phyloP scores from a whole-genome alignment of 2,329 filamentous ascomycete species.

The Aspergillus udagawae region DNA sequence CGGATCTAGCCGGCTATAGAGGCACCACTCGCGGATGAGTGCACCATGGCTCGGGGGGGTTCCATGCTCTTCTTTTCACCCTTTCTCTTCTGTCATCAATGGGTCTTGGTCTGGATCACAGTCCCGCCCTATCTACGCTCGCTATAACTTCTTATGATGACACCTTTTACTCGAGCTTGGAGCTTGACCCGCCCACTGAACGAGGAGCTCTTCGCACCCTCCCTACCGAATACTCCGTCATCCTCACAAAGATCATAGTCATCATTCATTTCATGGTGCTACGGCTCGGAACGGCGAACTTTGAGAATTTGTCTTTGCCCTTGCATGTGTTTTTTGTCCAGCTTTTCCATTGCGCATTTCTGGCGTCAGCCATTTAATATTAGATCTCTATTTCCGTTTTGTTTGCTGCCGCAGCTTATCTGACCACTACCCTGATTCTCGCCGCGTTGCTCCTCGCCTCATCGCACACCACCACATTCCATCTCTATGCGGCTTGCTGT shows the following conservation, averaged over 20 bases:
- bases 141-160: not conserved
- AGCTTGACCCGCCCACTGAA: slow-evolving; percentile 14
- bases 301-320: slow-evolving; percentile 17
- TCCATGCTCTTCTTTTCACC: slow-evolving; percentile 12
- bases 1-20: slow-evolving; percentile 13
- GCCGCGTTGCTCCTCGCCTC: slow-evolving; percentile 1
- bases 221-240: slow-evolving; percentile 21
- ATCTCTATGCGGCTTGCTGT: slow-evolving; percentile 4
- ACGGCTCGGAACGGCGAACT: slow-evolving; percentile 37
- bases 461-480: not conserved
- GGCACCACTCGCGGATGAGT: slow-evolving; percentile 16
- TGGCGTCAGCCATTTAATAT: slow-evolving; percentile 25
- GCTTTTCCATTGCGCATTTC: slow-evolving; percentile 13
- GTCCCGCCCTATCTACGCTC: not conserved
- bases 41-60: slow-evolving; percentile 10
- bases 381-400: slow-evolving; percentile 17
- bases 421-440: slow-evolving; percentile 10
- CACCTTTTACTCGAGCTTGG: not conserved
- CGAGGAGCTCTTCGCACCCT: slow-evolving; percentile 21
- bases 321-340: slow-evolving; percentile 12
- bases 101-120: slow-evolving; percentile 1
- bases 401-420: slow-evolving; percentile 18
- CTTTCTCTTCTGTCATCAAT: slow-evolving; percentile 13
- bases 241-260: slow-evolving; percentile 15
- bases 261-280: slow-evolving; percentile 36